Evolutionary conservation across 2,329 filamentous ascomycete species (phyloP), one percentile per base, ranked within the genome.

Genomic region (Phialophora macrospora): DNA sequence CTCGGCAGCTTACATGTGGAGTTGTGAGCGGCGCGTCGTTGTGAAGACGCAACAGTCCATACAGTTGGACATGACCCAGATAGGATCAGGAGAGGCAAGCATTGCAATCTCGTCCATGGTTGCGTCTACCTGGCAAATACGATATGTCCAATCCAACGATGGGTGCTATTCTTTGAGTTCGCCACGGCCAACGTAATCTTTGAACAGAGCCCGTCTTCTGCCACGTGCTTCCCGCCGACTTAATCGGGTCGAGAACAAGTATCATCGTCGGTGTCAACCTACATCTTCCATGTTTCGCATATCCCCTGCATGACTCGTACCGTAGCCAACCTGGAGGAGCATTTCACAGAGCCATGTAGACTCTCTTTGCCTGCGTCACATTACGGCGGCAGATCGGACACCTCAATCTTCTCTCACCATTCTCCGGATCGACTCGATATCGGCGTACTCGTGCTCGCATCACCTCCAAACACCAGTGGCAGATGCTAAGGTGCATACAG

Each of bases 401-500:
- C 52, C 38, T 62, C 68, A 64, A 68, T 26, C 44, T 52, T 44
- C 56, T 24, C 4, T 63, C 59, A 5, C 41, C 57, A 7, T 62
- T 48, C 26, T 44, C 41, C 6, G 22, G 28, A 17, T 24, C 17
- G 9, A 26, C 7, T 48, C 63, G 68, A 57, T 48, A 34, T 5
- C 51, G 62, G 2, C 63, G 67, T 26, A 55, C 59, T n/a, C 46
- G 48, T 4, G 60, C 48, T 2, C 61, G 67, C 17, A 68, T 44
- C 30, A 72, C 24, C 24, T 69, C 60, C 14, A 64, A 64, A 44
- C 71, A 72, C 70, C 70, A 72, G 12, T 66, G 68, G 55, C 71
- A 72, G 26, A 71, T 68, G 4, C 64, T 66, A 22, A 69, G 57
- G 60, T 72, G 71, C 68, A 70, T 70, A 58, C 71, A 72, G 14